These are phyloP conservation scores for Sesbania bispinosa DNA, from an alignment of 306 rosid genomes.

Conservation along the genomic window DNA sequence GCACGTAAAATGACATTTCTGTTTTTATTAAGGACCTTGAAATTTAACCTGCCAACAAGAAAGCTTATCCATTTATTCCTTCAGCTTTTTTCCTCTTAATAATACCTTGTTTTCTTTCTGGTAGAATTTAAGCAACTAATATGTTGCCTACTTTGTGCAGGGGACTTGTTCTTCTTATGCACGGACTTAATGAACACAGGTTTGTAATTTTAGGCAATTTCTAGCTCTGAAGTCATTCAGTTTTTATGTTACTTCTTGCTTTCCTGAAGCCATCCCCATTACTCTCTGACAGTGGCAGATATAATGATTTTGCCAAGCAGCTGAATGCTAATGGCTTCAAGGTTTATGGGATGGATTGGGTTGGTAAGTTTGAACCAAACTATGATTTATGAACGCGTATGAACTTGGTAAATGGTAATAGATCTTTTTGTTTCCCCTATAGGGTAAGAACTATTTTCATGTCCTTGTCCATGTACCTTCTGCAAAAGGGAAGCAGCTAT, in stretches of 20 bases:
- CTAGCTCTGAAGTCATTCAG: not conserved
- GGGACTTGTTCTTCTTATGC: constrained; percentile 82
- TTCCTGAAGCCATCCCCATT: constrained; percentile 23
- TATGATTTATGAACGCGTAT: not conserved
- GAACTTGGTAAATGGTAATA: not conserved
- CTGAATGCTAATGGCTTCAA: constrained; percentile 78
- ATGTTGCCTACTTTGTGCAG: constrained; percentile 44
- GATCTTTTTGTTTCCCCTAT: not conserved
- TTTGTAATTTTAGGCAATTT: constrained; percentile 26
- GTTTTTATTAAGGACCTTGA: not conserved
- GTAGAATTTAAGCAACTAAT: constrained; percentile 13
- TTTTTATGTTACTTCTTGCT: not conserved
- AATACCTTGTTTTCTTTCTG: not conserved
- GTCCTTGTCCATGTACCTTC: not conserved
- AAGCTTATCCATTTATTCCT: not conserved
- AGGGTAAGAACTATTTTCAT: not conserved
- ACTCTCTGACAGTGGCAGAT: constrained; percentile 66
- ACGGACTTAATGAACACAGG: constrained; percentile 98
- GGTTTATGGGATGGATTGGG: constrained; percentile 97
- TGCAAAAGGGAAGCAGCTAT: not conserved
- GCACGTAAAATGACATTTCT: not conserved
- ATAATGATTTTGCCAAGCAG: constrained; percentile 70
- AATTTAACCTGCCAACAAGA: not conserved
- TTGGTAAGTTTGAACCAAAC: constrained; percentile 54
- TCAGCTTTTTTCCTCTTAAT: not conserved